A percentile compares a stretch with the other conserved stretches of the same genome.
Conservation (phyloP, 2,329 filamentous ascomycete species). For the Macroventuria anomochaeta region DNA sequence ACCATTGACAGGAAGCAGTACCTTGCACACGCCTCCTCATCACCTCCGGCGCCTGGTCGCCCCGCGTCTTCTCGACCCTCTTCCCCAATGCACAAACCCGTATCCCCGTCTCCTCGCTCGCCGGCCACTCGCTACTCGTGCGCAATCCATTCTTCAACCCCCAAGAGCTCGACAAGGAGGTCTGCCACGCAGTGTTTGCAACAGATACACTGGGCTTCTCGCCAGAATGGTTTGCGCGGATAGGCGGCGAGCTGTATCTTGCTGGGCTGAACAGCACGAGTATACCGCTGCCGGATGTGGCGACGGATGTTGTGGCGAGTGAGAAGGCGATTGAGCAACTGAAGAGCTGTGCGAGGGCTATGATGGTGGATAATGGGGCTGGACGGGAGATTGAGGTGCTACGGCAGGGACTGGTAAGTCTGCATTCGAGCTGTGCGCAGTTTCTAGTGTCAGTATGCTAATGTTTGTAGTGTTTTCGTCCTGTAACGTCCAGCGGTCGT, state of each 20-base stretch:
- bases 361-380: constrained; percentile 54
- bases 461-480: constrained; percentile 67
- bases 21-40: constrained; percentile 71
- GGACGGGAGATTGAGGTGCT: constrained; percentile 66
- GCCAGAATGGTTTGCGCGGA: constrained; percentile 73
- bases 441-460: neutral
- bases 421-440: neutral
- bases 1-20: constrained; percentile 49
- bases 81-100: constrained; percentile 63
- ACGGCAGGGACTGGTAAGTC: constrained; percentile 62
- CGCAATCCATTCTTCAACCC: constrained; percentile 62
- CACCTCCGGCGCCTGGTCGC: constrained; percentile 74
- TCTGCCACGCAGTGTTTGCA: constrained; percentile 74
- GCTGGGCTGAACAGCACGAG: constrained; percentile 71
- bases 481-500: constrained; percentile 67
- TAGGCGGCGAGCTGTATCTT: constrained; percentile 73
- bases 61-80: constrained; percentile 66
- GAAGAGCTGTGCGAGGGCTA: constrained; percentile 55
- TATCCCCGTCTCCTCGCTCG: constrained; percentile 67
- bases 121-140: constrained; percentile 75
- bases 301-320: constrained; percentile 59
- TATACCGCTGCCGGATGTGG: constrained; percentile 65
- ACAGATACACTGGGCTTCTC: constrained; percentile 65
- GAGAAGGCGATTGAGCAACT: constrained; percentile 58
- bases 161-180: constrained; percentile 51